phyloP scores from a whole-genome alignment of 2,329 filamentous ascomycete genomes.

The Claviceps spartinae region DNA sequence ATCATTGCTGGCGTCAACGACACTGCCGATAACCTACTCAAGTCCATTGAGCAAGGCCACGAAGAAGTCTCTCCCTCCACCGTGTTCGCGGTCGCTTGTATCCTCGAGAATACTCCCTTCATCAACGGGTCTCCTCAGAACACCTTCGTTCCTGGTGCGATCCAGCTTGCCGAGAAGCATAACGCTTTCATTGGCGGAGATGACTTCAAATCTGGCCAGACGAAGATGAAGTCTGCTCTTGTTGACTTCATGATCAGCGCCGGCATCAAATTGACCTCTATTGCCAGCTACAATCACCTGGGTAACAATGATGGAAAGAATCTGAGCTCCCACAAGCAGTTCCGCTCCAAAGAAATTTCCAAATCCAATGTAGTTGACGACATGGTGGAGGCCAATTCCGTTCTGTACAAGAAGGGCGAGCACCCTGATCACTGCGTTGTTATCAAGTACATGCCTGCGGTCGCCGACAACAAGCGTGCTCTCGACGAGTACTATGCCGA shows the following conservation, averaged over 20 bases:
- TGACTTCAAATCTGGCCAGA: constrained; percentile 99
- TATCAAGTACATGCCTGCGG: constrained; percentile 99
- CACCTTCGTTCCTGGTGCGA: constrained; percentile 89
- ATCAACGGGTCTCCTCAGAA: constrained; percentile 99
- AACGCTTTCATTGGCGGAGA: constrained; percentile 89
- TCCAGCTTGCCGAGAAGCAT: constrained; percentile 78
- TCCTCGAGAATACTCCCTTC: constrained; percentile 81
- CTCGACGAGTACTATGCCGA: constrained; percentile 98
- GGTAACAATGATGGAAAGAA: constrained; percentile 99
- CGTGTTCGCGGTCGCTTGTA: constrained; percentile 87
- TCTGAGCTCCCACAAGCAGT: constrained; percentile 91
- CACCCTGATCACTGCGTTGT: constrained; percentile 97
- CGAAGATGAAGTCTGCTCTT: constrained; percentile 99
- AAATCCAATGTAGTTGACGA: constrained; percentile 99
- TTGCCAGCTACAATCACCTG: constrained; percentile 97
- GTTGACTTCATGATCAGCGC: constrained; percentile 98
- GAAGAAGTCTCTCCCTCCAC: constrained; percentile 90
- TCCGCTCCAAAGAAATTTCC: constrained; percentile 98
- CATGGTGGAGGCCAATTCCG: constrained; percentile 92
- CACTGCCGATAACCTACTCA: constrained; percentile 85
- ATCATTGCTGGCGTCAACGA: constrained; percentile 84
- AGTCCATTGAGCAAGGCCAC: constrained; percentile 75
- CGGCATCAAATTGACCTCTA: constrained; percentile 96
- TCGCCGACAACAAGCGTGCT: constrained; percentile 97
- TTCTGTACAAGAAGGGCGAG: constrained; percentile 83